Conservation (phyloP, 345 rosid genomes). For the Euphorbia pulcherrima region DNA sequence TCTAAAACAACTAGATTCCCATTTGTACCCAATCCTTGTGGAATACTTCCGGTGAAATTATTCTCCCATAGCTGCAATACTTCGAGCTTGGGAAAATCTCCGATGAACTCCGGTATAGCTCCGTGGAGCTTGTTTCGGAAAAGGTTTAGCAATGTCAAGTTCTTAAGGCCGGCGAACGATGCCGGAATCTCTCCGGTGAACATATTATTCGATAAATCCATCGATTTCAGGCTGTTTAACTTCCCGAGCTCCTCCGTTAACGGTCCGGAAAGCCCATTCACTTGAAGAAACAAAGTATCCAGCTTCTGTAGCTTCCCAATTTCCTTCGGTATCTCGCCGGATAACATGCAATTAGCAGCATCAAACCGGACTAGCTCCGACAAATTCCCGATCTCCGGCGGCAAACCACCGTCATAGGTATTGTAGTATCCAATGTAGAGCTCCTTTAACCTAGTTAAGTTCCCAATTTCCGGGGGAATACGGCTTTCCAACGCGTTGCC, state of each 20-base stretch:
- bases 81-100: slow-evolving; percentile 63
- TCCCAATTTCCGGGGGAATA: slow-evolving; percentile 77
- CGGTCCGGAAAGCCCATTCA: slow-evolving; percentile 59
- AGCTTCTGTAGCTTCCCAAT: slow-evolving; percentile 64
- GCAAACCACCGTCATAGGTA: slow-evolving; percentile 52
- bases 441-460: slow-evolving; percentile 52
- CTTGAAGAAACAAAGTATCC: slow-evolving; percentile 81
- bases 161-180: slow-evolving; percentile 51
- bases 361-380: slow-evolving; percentile 59
- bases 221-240: slow-evolving; percentile 62
- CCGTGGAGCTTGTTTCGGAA: slow-evolving; percentile 84
- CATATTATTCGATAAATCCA: slow-evolving; percentile 87
- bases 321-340: slow-evolving; percentile 65
- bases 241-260: slow-evolving; percentile 57
- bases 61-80: slow-evolving; percentile 92
- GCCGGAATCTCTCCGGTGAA: slow-evolving; percentile 69
- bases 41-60: slow-evolving; percentile 74
- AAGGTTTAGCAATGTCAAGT: slow-evolving; percentile 67
- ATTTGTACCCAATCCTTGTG: slow-evolving; percentile 57
- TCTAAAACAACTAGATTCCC: slow-evolving; percentile 55
- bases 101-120: slow-evolving; percentile 71
- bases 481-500: slow-evolving; percentile 70
- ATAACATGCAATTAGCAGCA: slow-evolving; percentile 60
- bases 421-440: slow-evolving; percentile 87
- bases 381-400: slow-evolving; percentile 76